Percentiles rank a stretch among this genome's conserved stretches.
These are phyloP conservation scores for Meira miltonrushii DNA, from an alignment of 1,284 basidiomycete genomes.

Conservation along the genomic window DNA sequence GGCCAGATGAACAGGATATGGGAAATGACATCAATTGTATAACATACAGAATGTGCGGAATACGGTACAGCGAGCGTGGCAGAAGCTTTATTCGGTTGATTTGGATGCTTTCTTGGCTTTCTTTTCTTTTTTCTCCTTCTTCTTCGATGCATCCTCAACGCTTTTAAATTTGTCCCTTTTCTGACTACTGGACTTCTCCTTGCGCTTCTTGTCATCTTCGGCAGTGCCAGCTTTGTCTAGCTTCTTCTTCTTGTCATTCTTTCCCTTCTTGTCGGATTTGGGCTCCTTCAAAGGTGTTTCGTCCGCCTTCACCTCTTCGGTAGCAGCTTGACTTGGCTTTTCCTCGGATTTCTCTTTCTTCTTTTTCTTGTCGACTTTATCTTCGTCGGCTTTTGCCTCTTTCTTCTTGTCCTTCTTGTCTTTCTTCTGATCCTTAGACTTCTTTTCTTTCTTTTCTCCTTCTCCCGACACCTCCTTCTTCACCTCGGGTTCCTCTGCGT, in stretches of 20 bases:
- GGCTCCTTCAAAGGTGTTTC: no score
- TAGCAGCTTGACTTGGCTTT: no score
- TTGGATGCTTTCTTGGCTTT: not conserved
- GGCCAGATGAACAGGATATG: not conserved
- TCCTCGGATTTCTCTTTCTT: not conserved
- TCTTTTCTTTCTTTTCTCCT: slow-evolving; percentile 14
- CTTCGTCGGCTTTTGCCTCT: slow-evolving; percentile 37
- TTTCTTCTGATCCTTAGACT: not conserved
- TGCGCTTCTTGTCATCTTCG: not conserved
- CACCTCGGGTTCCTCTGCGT: not conserved
- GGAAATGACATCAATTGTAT: no score
- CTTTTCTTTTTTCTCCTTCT: slow-evolving; percentile 11
- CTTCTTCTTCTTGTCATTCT: not conserved
- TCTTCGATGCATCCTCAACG: slow-evolving; percentile 37
- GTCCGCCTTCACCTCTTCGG: no score
- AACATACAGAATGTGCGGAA: no score
- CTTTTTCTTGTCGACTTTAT: slow-evolving; percentile 14
- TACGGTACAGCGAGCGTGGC: no score
- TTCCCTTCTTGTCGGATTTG: not conserved
- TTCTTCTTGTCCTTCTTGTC: slow-evolving; percentile 27
- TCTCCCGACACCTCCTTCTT: slow-evolving; percentile 14
- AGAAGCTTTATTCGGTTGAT: no score
- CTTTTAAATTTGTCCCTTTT: slow-evolving; percentile 29
- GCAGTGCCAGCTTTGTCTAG: not conserved
- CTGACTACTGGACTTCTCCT: not conserved